Base-by-base conservation (phyloP, 768 basidiomycete species). In the Cystofilobasidium ferigula region DNA sequence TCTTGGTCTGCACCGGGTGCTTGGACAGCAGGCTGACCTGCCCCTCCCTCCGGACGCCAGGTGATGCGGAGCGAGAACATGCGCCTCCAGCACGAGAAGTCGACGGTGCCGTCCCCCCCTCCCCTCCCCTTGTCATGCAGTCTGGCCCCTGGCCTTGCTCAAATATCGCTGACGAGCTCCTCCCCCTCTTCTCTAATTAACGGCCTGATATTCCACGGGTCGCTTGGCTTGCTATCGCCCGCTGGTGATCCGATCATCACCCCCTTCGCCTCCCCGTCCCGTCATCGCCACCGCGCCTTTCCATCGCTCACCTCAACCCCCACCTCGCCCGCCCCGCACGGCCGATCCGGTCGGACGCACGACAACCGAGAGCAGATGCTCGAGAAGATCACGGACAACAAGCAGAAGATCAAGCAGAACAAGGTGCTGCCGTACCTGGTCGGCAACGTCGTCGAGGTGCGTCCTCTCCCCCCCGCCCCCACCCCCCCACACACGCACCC, bases 401-500 rank as follows among this genome's bases (percentile, higher is more conserved):
- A 87, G 54, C 91, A 95, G 78, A 98, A 98, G 79, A 89, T 99
- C 70, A 95, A 95, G 78, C 94, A 99, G 83, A 98, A 99, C 78
- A 98, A 98, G 78, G 91, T 95, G 16, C 79, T 99, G 48, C 95
- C 95, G 8, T 99, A 99, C 77, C 84, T 99, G 61, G 95, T 99
- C 42, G 91, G 88, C 20, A 95, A 98, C 73, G 89, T 99, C 40
- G 91, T 99, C 22, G 95, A 98, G 83, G 91, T 93, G 72, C 64
- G 82, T 74, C 16, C 40, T n/a, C 42, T 57, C n/a, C n/a, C n/a
- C n/a, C n/a, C n/a, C n/a, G n/a, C n/a, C n/a, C n/a, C n/a, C n/a
- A n/a, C n/a, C n/a, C 40, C 38, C 42, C 16, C 30, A 36, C 5
- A 24, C 20, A 30, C 9, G 4, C 54, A 43, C 18, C 36, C 42